phyloP scores from a whole-genome alignment of 2,329 filamentous ascomycete genomes.

The Cercospora beticola region DNA sequence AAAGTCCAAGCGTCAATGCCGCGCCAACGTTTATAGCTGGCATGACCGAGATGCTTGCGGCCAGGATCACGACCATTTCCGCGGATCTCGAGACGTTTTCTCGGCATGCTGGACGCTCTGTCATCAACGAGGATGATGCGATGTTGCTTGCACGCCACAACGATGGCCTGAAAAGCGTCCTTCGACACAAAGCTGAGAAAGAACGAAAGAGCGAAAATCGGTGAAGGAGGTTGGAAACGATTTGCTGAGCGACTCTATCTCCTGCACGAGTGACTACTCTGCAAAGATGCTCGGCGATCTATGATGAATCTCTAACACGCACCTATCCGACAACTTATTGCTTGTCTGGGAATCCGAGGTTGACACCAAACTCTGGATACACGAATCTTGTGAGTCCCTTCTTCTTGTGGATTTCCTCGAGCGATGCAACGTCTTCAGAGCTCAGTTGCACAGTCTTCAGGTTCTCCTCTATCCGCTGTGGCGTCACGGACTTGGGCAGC shows the following conservation, averaged over 20 bases:
- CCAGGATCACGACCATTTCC: constrained; percentile 60
- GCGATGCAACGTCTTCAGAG: constrained; percentile 58
- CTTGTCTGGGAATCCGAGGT: constrained; percentile 53
- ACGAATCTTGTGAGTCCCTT: constrained; percentile 50
- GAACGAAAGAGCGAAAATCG: constrained; percentile 29
- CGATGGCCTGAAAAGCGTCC: constrained; percentile 74
- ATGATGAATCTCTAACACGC: neutral
- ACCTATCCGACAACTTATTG: constrained; percentile 22
- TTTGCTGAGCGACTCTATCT: neutral
- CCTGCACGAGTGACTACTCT: neutral
- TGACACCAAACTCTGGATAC: constrained; percentile 51
- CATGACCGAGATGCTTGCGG: constrained; percentile 82
- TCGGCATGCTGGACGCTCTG: constrained; percentile 76
- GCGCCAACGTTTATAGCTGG: constrained; percentile 58
- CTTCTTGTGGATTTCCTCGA: constrained; percentile 48
- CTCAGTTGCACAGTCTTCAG: constrained; percentile 65
- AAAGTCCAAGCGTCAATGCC: constrained; percentile 67
- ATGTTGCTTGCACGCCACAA: constrained; percentile 84
- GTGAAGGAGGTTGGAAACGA: neutral
- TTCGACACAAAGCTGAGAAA: constrained; percentile 66
- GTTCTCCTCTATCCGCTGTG: constrained; percentile 64
- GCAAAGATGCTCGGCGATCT: neutral
- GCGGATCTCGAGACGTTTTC: constrained; percentile 64
- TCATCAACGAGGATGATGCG: constrained; percentile 82
- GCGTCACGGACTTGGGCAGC: constrained; percentile 61